Conservation (phyloP, 495 filamentous ascomycete species). For the Neurospora tetraspora region DNA sequence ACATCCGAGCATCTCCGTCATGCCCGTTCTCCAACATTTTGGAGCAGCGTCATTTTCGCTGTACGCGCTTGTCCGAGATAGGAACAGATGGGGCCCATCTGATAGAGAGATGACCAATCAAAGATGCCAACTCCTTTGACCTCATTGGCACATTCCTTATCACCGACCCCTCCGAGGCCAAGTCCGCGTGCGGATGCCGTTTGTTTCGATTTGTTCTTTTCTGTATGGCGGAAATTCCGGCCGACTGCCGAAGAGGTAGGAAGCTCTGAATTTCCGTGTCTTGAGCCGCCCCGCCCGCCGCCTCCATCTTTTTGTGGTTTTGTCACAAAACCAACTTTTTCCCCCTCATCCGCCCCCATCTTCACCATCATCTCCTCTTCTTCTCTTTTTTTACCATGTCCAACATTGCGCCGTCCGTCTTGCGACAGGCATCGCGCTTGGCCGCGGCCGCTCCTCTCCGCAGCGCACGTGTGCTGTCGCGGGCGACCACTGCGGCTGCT, state of each 20-base stretch:
- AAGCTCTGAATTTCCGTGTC: background rate
- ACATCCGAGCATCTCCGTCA: background rate
- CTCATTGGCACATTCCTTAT: background rate
- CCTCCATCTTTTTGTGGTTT: background rate
- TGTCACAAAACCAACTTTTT: slow-evolving; percentile 4
- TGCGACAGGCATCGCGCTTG: slow-evolving; percentile 70
- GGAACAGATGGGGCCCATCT: background rate
- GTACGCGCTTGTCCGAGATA: background rate
- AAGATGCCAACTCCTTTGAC: background rate
- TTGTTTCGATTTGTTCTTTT: background rate
- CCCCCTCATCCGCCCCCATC: background rate
- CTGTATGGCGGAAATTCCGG: background rate
- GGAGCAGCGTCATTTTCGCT: background rate
- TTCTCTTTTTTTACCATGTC: slow-evolving; percentile 46
- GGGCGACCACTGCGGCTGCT: slow-evolving; percentile 27
- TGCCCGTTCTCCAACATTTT: background rate
- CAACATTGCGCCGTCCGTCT: slow-evolving; percentile 55
- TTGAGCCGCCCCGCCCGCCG: background rate
- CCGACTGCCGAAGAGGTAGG: background rate
- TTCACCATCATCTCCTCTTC: slow-evolving; percentile 1
- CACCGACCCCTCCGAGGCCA: background rate
- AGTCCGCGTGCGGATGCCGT: background rate
- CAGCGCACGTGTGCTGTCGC: slow-evolving; percentile 31
- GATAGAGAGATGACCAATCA: background rate
- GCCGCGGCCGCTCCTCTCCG: slow-evolving; percentile 44